Evolutionary conservation across 257 asterid species (phyloP).

Genomic region (Fraxinus cuspidata): DNA sequence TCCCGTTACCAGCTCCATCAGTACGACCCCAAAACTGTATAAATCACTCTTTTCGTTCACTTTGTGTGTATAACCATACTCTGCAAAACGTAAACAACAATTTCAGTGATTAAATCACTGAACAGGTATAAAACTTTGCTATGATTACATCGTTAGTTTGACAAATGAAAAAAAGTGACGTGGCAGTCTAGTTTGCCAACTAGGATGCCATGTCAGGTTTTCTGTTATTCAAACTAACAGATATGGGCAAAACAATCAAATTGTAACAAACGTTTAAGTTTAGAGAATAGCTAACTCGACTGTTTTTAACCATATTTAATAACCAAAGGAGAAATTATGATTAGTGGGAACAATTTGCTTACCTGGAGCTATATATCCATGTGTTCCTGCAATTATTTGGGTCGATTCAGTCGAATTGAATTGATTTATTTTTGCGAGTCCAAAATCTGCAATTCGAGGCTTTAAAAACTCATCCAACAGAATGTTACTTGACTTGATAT

Average conservation of each 20-base stretch:
- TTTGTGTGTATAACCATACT: constrained; percentile 71
- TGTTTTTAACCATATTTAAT: neutral
- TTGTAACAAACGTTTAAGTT: too few species aligned
- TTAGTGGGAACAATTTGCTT: neutral
- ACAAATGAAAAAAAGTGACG: too few species aligned
- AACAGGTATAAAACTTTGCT: neutral
- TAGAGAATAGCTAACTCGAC: too few species aligned
- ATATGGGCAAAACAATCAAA: too few species aligned
- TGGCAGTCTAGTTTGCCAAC: too few species aligned
- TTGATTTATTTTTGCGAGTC: constrained; percentile 74
- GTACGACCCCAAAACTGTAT: constrained; percentile 87
- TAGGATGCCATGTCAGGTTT: too few species aligned
- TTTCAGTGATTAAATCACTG: neutral
- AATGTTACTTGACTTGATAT: constrained; percentile 94
- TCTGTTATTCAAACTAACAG: too few species aligned
- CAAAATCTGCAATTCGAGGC: constrained; percentile 91
- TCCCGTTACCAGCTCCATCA: constrained; percentile 91
- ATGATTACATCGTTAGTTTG: too few species aligned
- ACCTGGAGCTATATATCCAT: constrained; percentile 97
- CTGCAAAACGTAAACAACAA: constrained; percentile 40
- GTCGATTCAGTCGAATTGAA: constrained; percentile 55
- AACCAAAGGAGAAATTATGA: neutral
- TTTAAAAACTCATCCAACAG: constrained; percentile 67
- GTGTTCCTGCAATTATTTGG: constrained; percentile 79
- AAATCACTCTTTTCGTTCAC: constrained; percentile 86